These are phyloP conservation scores for Phalaenopsis hybrid DNA, from an alignment of 116 monocot species.

Conservation along the genomic window DNA sequence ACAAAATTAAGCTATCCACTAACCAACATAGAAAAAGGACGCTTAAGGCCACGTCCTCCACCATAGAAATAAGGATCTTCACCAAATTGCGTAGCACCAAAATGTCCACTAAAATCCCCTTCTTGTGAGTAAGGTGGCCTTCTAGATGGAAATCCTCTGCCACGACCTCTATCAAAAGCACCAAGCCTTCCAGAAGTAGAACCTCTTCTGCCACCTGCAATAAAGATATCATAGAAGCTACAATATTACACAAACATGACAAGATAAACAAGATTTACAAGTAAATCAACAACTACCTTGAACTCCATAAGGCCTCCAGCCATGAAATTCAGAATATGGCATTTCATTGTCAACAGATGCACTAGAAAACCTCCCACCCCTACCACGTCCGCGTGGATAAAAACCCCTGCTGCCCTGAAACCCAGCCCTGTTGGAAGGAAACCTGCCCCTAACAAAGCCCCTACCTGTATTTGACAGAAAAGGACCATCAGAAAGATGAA, in stretches of 20 bases:
- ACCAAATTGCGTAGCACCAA: slow-evolving; percentile 23
- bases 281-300: slow-evolving; percentile 27
- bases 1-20: slow-evolving; percentile 6
- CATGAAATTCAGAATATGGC: slow-evolving; percentile 37
- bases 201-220: slow-evolving; percentile 43
- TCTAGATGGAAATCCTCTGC: slow-evolving; percentile 32
- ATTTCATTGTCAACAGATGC: slow-evolving; percentile 19
- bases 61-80: slow-evolving; percentile 64
- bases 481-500: not conserved
- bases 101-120: slow-evolving; percentile 42
- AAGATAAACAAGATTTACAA: not conserved
- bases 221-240: not conserved
- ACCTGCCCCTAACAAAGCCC: slow-evolving; percentile 63
- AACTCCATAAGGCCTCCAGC: slow-evolving; percentile 41
- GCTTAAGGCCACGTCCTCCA: slow-evolving; percentile 44
- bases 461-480: slow-evolving; percentile 22
- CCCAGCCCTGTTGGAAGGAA: slow-evolving; percentile 33
- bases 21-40: slow-evolving; percentile 68
- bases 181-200: slow-evolving; percentile 22
- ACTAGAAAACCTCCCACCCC: slow-evolving; percentile 50
- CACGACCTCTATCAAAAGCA: slow-evolving; percentile 41
- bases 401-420: slow-evolving; percentile 57
- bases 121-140: slow-evolving; percentile 37
- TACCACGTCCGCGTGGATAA: slow-evolving; percentile 33
- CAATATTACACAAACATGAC: not conserved